Percentiles rank a stretch among this genome's conserved stretches.
These are phyloP conservation scores for Tylopilus vinaceipallidus DNA, from an alignment of 768 basidiomycete species.

Conservation along the genomic window DNA sequence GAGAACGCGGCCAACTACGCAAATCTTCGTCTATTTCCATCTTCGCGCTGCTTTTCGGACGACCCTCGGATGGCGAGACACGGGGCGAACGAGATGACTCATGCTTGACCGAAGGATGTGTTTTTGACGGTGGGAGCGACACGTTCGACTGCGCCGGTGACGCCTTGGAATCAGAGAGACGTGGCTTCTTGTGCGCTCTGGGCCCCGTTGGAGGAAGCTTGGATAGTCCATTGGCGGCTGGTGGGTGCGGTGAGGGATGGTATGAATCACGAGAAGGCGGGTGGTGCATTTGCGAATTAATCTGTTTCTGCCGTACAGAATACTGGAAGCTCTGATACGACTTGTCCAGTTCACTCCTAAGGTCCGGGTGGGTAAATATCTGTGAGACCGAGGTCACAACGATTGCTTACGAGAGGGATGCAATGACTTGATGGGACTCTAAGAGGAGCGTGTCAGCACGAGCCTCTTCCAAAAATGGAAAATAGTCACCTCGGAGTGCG, in stretches of 20 bases:
- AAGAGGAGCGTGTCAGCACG: slow-evolving; percentile 8
- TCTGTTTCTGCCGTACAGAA: slow-evolving; percentile 41
- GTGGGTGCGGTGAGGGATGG: slow-evolving; percentile 33
- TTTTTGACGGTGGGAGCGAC: slow-evolving; percentile 29
- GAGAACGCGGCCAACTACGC: slow-evolving; percentile 43
- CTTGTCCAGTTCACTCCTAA: slow-evolving; percentile 74
- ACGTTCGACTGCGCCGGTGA: slow-evolving; percentile 34
- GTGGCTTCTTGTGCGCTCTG: slow-evolving; percentile 76
- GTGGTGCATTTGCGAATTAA: slow-evolving; percentile 29
- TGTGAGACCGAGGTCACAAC: background rate
- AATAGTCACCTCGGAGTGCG: slow-evolving; percentile 70
- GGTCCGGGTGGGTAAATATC: slow-evolving; percentile 17
- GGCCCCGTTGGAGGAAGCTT: slow-evolving; percentile 77
- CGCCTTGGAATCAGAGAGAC: slow-evolving; percentile 54
- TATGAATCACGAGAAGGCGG: slow-evolving; percentile 46
- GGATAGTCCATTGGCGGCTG: slow-evolving; percentile 32
- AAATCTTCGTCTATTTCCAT: slow-evolving; percentile 60
- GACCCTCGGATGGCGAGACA: slow-evolving; percentile 27
- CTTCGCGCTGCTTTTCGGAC: slow-evolving; percentile 34
- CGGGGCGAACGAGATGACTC: slow-evolving; percentile 32
- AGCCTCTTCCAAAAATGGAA: slow-evolving; percentile 1
- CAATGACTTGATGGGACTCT: slow-evolving; percentile 80
- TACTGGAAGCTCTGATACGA: slow-evolving; percentile 62
- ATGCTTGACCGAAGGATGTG: slow-evolving; percentile 19
- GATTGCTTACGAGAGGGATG: slow-evolving; percentile 64